Evolutionary conservation across 129 eudicot genomes (phyloP).

Genomic region (Apium graveolens): DNA sequence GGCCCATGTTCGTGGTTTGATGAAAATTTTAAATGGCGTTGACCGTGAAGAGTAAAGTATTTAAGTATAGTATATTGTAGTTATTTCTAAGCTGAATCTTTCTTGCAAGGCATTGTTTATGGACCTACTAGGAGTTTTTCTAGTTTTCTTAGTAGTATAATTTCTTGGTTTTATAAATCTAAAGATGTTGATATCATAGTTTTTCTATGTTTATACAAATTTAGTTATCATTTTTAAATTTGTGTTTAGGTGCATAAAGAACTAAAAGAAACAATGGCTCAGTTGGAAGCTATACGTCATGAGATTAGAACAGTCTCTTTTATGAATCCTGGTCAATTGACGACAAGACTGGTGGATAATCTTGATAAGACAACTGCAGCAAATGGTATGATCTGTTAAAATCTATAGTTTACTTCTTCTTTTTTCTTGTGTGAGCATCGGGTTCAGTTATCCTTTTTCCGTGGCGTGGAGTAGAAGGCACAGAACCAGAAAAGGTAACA

Average conservation of each 20-base stretch:
- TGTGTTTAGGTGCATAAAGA: conserved; percentile 83
- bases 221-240: neutral
- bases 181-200: neutral
- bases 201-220: neutral
- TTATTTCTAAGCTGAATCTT: neutral
- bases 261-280: conserved; percentile 85
- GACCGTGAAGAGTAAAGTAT: neutral
- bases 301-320: conserved; percentile 67
- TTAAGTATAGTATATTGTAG: neutral
- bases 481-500: conserved; percentile 24
- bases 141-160: neutral
- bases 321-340: conserved; percentile 75
- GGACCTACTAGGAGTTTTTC: neutral
- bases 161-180: neutral
- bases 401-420: neutral
- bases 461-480: conserved; percentile 22
- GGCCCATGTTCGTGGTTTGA: neutral
- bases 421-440: conserved; percentile 6
- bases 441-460: conserved; percentile 9
- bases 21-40: neutral
- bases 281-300: conserved; percentile 83
- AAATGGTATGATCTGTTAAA: conserved; percentile 28
- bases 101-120: neutral
- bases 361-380: conserved; percentile 17
- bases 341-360: conserved; percentile 57